A percentile compares a stretch with the other conserved stretches of the same genome.
Conservation (phyloP, 2,329 filamentous ascomycete genomes). For the Colletotrichum trifolii region DNA sequence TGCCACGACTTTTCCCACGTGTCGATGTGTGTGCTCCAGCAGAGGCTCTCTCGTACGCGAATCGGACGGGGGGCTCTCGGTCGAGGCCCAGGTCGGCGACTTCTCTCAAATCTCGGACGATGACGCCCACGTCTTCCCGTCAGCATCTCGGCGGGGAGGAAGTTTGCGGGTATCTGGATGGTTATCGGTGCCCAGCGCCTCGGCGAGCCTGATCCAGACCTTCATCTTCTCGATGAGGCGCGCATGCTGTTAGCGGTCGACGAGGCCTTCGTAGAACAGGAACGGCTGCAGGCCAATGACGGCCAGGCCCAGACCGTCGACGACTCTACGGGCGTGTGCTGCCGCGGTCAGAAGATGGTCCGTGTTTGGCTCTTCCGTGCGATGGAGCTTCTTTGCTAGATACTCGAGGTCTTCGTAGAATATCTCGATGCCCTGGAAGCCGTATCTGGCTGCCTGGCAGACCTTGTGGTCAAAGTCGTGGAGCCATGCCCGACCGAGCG, state of each 20-base stretch:
- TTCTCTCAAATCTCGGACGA: conserved; percentile 70
- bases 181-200: conserved; percentile 72
- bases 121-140: conserved; percentile 60
- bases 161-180: conserved; percentile 79
- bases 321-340: conserved; percentile 64
- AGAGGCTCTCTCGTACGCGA: conserved; percentile 77
- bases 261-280: conserved; percentile 78
- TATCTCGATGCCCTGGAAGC: conserved; percentile 78
- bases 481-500: conserved; percentile 42
- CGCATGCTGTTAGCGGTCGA: conserved; percentile 68
- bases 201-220: conserved; percentile 75
- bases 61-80: conserved; percentile 67
- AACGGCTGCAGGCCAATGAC: conserved; percentile 81
- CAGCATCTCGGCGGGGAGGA: conserved; percentile 62
- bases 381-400: conserved; percentile 59
- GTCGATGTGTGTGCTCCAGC: conserved; percentile 76
- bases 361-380: conserved; percentile 43
- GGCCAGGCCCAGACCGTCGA: conserved; percentile 61
- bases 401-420: conserved; percentile 81
- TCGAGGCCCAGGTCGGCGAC: conserved; percentile 74
- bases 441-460: conserved; percentile 4
- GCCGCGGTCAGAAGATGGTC: conserved; percentile 68
- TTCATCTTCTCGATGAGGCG: conserved; percentile 70
- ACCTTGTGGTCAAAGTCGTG: conserved; percentile 18
- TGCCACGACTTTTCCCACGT: conserved; percentile 80